Evolutionary conservation across 2,329 filamentous ascomycete genomes (phyloP).

Genomic region (Trichophyton benhamiae): DNA sequence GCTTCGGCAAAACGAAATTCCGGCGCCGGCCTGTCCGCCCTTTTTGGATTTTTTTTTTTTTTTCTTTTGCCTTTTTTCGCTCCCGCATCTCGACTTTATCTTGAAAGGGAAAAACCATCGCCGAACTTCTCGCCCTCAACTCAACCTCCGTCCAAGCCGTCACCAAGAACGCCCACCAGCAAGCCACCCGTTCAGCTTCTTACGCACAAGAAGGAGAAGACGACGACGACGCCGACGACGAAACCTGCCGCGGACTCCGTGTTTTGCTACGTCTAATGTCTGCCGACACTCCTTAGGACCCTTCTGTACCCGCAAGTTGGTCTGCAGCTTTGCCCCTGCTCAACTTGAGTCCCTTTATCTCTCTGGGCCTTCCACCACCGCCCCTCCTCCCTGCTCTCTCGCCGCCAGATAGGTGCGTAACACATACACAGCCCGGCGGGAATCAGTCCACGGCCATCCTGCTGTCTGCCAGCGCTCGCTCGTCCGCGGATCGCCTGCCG

Average conservation of each 20-base stretch:
- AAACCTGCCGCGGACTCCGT: neutral
- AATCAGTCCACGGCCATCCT: neutral
- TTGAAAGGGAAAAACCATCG: neutral
- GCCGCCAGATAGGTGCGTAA: neutral
- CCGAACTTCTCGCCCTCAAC: neutral
- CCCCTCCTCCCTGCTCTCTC: neutral
- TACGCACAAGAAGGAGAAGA: neutral
- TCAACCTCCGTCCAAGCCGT: neutral
- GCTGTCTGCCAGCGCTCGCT: neutral
- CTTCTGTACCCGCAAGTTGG: neutral
- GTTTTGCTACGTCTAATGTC: neutral
- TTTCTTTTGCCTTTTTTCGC: neutral
- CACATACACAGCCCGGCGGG: neutral
- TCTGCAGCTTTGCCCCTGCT: constrained; percentile 1
- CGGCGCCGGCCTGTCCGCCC: constrained; percentile 2
- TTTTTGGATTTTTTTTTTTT: neutral
- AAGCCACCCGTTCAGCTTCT: neutral
- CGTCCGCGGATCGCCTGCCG: neutral
- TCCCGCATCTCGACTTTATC: constrained; percentile 2
- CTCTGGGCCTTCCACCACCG: neutral
- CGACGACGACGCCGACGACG: too few relatives aligned
- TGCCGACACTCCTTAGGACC: neutral
- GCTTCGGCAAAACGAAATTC: neutral
- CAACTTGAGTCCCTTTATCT: neutral
- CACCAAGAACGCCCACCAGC: neutral